phyloP scores from a whole-genome alignment of 2,329 filamentous ascomycete genomes.

The Berkeleyomyces rouxiae region DNA sequence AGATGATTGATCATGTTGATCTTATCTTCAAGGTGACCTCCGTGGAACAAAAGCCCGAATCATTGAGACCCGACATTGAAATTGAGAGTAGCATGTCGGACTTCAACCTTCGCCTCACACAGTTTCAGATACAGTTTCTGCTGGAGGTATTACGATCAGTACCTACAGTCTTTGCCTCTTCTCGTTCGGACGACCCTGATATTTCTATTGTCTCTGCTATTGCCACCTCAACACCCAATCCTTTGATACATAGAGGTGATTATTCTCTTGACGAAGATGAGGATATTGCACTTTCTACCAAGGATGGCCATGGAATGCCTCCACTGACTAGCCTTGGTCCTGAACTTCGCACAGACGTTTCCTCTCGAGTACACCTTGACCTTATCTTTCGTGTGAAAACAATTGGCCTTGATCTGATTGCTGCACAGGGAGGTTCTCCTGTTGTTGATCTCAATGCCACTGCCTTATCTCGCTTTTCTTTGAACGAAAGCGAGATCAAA shows the following conservation, averaged over 20 bases:
- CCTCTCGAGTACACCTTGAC: conserved; percentile 85
- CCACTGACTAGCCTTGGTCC: conserved; percentile 32
- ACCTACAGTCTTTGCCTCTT: conserved; percentile 60
- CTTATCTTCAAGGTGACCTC: conserved; percentile 85
- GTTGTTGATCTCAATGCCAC: conserved; percentile 62
- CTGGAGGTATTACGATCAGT: conserved; percentile 77
- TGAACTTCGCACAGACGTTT: conserved; percentile 49
- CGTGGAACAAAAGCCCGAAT: conserved; percentile 63
- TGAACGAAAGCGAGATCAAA: conserved; percentile 86
- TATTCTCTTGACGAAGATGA: background rate
- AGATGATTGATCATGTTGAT: conserved; percentile 95
- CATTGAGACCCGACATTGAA: conserved; percentile 75
- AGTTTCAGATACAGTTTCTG: conserved; percentile 79
- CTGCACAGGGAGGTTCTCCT: conserved; percentile 57
- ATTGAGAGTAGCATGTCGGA: conserved; percentile 86
- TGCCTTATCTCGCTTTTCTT: conserved; percentile 82
- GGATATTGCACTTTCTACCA: conserved; percentile 2
- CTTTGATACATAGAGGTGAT: background rate
- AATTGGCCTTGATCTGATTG: conserved; percentile 73
- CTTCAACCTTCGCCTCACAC: conserved; percentile 76
- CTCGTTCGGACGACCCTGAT: background rate
- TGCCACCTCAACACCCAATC: conserved; percentile 19
- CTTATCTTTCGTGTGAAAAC: conserved; percentile 78
- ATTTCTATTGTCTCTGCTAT: background rate
- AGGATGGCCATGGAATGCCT: conserved; percentile 19